Evolutionary conservation across 2,329 filamentous ascomycete genomes (phyloP), one percentile per base, ranked within the genome.

Genomic region (Lasiodiplodia hormozganensis): DNA sequence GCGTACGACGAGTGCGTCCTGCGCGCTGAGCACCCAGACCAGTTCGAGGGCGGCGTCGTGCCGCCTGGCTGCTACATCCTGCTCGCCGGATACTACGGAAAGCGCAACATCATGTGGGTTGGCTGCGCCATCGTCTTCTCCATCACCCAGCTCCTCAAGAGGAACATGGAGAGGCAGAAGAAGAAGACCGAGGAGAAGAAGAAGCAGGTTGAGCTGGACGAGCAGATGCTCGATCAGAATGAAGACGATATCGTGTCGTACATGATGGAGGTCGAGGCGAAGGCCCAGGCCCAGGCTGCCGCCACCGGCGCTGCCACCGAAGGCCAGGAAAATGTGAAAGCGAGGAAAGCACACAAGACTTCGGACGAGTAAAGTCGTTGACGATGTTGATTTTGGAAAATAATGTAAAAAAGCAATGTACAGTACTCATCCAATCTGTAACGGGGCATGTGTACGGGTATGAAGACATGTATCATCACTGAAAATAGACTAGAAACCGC

Each of bases 201-300:
- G 57, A 69, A 60, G 57, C 51, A 69, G 38, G 38, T 51, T 3
- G 68, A 70, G 49, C 43, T 57, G 14, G 52, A 65, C 11, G 14
- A 71, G 40, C 69, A 70, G 43, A 36, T 56, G 54, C 65, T 73
- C 7, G 31, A 68, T 18, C 51, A 47, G 40, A 64, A 65, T 14
- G 67, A 68, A 40, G 67, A 68, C 28, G 67, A 68, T 40, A 60
- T 53, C 38, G 58, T 64, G n/a, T 38, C 40, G n/a, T 68, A 64
- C 40, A 25, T 68, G 34, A 64, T 64, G 49, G 51, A 53, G 18
- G 51, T 57, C 7, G 49, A 68, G 58, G 51, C 25, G 8, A 38
- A 68, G 58, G 51, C n/a, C 51, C 60, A 60, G 65, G 49, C 47
- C 40, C 36, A 57, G 31, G 38, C 23, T 28, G 57, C 38, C 23